Evolutionary conservation across 1,284 basidiomycete genomes (phyloP), one percentile per base, ranked within the genome.

Genomic region (Entoloma clypeatum): DNA sequence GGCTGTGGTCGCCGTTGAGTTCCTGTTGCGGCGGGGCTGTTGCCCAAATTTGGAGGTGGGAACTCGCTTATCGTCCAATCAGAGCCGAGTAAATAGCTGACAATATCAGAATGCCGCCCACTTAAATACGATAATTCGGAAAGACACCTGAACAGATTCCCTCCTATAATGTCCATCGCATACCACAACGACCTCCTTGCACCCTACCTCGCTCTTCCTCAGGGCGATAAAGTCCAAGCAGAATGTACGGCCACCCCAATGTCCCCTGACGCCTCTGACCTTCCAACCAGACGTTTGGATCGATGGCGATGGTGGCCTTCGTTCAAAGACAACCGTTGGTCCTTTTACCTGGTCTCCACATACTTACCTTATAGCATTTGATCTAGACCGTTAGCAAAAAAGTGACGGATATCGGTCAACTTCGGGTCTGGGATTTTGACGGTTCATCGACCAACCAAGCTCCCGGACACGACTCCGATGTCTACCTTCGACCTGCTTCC

Each of bases 351-450:
- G 37, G 43, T 7, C 30, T 38, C 30, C 13, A 26, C 40, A 23
- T 5, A 31, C 13, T 31, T 32, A 36, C 27, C 32, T 24, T 38
- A 36, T 39, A 49, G 26, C 26, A 43, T 45, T 35, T 45, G n/a
- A n/a, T n/a, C 0, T 57, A 91, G 86, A 93, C 92, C 45, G 79
- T 92, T 60, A 66, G 74, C 65, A 84, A 86, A 66, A 84, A 85
- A 64, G 78, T 92, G 60, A 89, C 87, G 58, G 87, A 92, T 62
- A 80, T 92, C 54, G 80, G 79, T 56, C 78, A 89, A 60, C 84
- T 95, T 51, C 91, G 92, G 60, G 80, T 89, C 68, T 99, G 95
- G 95, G 96, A 99, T 77, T 99, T 99, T 62, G 95, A 99, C 67
- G 95, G 95, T 55, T 96, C 93, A 33, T 95, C 92, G 31, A 97